Evolutionary conservation across 1,284 basidiomycete species (phyloP), one percentile per base, ranked within the genome.

Genomic region (Malassezia brasiliensis): DNA sequence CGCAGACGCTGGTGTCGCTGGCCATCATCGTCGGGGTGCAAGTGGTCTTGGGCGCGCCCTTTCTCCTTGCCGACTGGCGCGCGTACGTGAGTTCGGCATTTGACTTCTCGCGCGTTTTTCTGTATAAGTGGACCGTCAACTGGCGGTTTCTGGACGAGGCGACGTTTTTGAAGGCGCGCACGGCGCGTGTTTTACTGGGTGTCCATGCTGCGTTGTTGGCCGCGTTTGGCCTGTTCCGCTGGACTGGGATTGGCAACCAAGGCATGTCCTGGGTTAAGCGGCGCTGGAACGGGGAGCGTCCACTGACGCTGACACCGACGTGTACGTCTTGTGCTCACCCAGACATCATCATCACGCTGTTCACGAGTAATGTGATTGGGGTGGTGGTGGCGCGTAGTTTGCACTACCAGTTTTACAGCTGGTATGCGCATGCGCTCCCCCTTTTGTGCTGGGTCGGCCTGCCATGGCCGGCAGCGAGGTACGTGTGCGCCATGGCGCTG

Each of bases 331-430:
- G 30, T 12, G 11, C 34, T 25, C 11, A 32, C 40, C 17, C 69
- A 94, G 91, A 88, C 69, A 81, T 88, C 36, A 81, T 84, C 10
- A 85, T 85, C 0, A 79, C 89, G 20, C 79, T 96, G 17, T 90
- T 89, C 78, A 90, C 88, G 1, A 87, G 86, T 14, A 98, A 96
- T 71, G 76, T 98, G 47, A 85, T 96, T 59, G 93, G 93, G 20
- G 85, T 98, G 32, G 65, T 87, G 4, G 96, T 87, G 74, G 88
- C 94, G 14, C 83, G 94, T n/a, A 94, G 90, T 14, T 77, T 99
- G 51, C 93, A 99, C 75, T 98, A 96, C 75, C 93, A 99, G 68
- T 99, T 99, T 77, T 96, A 96, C 75, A 85, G 87, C 5, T 98
- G 93, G 94, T 96, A 96, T 75, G 89, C 87, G 11, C 86, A 90